These are phyloP conservation scores for Artemisia tridentata DNA, from an alignment of 129 eudicot genomes.

Conservation along the genomic window DNA sequence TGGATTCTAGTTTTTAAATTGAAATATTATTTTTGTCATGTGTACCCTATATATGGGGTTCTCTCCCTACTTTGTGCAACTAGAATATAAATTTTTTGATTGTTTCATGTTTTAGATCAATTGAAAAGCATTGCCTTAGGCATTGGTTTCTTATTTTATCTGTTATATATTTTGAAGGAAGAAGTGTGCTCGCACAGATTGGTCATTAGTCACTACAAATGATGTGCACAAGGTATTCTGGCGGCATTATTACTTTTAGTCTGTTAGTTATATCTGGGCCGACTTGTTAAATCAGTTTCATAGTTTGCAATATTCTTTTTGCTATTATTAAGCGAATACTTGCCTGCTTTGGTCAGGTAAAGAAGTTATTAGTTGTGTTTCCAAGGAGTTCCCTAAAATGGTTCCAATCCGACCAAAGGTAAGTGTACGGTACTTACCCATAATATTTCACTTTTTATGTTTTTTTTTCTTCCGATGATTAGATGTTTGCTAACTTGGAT, in stretches of 20 bases:
- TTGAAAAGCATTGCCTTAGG: background rate
- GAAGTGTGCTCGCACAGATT: slow-evolving; percentile 85
- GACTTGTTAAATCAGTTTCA: slow-evolving; percentile 18
- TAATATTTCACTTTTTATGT: background rate
- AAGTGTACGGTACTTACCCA: slow-evolving; percentile 14
- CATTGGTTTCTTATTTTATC: slow-evolving; percentile 11
- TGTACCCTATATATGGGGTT: background rate
- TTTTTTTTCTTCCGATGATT: background rate
- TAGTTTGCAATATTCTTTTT: slow-evolving; percentile 39
- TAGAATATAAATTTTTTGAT: slow-evolving; percentile 11
- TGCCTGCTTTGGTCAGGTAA: too few species aligned
- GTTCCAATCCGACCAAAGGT: slow-evolving; percentile 83
- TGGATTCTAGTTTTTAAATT: too few species aligned
- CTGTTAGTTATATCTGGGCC: slow-evolving; percentile 3
- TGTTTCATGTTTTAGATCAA: background rate
- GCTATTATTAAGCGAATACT: too few species aligned
- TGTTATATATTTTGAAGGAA: slow-evolving; percentile 56
- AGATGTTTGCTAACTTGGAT: slow-evolving; percentile 4
- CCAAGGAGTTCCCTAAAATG: slow-evolving; percentile 76
- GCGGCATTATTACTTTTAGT: background rate
- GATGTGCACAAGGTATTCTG: slow-evolving; percentile 25
- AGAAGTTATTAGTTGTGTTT: slow-evolving; percentile 64
- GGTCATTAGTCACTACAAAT: slow-evolving; percentile 89
- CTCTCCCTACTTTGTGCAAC: slow-evolving; percentile 12
- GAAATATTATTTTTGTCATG: too few species aligned